Evolutionary conservation across 2,329 filamentous ascomycete genomes (phyloP).

Genomic region (Fusarium hostae): DNA sequence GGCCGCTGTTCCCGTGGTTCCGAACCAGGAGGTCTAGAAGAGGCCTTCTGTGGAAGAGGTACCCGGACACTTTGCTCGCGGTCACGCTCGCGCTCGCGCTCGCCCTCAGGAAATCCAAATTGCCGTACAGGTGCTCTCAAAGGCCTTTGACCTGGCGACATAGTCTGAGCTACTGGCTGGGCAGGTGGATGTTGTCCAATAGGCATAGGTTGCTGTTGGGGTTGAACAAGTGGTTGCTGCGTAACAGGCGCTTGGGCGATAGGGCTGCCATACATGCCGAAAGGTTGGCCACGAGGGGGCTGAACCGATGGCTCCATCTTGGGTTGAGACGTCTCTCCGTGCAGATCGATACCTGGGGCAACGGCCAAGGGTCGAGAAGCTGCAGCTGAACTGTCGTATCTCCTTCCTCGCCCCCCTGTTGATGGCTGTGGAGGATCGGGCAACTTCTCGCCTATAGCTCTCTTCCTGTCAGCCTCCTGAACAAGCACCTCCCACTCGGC

Average conservation of each 20-base stretch:
- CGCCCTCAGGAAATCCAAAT: conserved; percentile 58
- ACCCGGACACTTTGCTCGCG: conserved; percentile 51
- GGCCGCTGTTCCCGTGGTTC: conserved; percentile 51
- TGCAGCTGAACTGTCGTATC: conserved; percentile 57
- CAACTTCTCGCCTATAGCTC: conserved; percentile 65
- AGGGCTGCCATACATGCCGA: conserved; percentile 58
- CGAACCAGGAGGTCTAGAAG: conserved; percentile 44
- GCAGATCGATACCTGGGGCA: conserved; percentile 57
- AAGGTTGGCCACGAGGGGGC: conserved; percentile 51
- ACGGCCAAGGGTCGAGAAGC: conserved; percentile 58
- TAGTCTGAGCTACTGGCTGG: conserved; percentile 55
- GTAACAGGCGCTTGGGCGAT: conserved; percentile 57
- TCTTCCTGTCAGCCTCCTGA: conserved; percentile 68
- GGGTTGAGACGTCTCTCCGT: conserved; percentile 56
- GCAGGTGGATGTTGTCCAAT: conserved; percentile 51
- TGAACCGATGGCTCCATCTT: conserved; percentile 58
- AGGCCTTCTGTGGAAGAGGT: conserved; percentile 55
- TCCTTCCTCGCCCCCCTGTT: conserved; percentile 60
- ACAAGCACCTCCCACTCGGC: conserved; percentile 70
- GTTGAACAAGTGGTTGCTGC: conserved; percentile 47
- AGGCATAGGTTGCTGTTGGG: conserved; percentile 44
- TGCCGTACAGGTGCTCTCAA: conserved; percentile 56
- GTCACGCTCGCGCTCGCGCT: conserved; percentile 48
- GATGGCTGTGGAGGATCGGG: conserved; percentile 70
- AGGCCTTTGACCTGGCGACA: conserved; percentile 59